Conservation (phyloP, 2,329 filamentous ascomycete species). For the Lecanicillium sp. region DNA sequence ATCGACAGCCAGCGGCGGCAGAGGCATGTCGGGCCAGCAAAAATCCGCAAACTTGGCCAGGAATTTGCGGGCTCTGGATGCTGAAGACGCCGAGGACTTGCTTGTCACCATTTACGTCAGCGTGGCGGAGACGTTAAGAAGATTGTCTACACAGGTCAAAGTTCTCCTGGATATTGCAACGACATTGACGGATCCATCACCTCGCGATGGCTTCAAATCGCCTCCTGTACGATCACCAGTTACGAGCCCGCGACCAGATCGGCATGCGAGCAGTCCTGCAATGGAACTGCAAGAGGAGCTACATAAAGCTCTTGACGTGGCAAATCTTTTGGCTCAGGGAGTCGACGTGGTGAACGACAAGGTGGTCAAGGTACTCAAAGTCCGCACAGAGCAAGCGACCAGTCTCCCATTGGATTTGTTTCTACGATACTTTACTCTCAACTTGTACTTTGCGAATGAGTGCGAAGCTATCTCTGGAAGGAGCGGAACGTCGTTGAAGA, state of each 20-base stretch:
- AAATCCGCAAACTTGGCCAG: conserved; percentile 83
- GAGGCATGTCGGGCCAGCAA: conserved; percentile 69
- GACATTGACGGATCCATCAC: conserved; percentile 44
- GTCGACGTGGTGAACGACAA: conserved; percentile 76
- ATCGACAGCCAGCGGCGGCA: conserved; percentile 65
- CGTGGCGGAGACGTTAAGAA: conserved; percentile 77
- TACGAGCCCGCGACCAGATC: conserved; percentile 39
- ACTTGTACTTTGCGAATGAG: conserved; percentile 76
- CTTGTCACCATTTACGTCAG: conserved; percentile 77
- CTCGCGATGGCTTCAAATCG: conserved; percentile 35
- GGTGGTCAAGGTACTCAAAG: conserved; percentile 67
- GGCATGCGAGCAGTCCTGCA: conserved; percentile 17
- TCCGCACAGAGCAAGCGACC: conserved; percentile 66
- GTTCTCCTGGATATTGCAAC: conserved; percentile 91
- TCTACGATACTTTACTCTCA: conserved; percentile 74
- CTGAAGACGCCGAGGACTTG: conserved; percentile 77
- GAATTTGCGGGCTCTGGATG: conserved; percentile 76
- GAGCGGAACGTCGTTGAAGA: conserved; percentile 68
- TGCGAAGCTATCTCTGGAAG: conserved; percentile 78
- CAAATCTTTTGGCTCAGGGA: conserved; percentile 69
- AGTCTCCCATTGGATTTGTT: conserved; percentile 62
- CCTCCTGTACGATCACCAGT: conserved; percentile 44
- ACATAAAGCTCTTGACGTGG: conserved; percentile 68
- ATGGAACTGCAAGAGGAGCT: conserved; percentile 63
- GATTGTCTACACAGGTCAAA: conserved; percentile 86